Conservation (phyloP, 2,329 filamentous ascomycete genomes). For the Aspergillus sp. region DNA sequence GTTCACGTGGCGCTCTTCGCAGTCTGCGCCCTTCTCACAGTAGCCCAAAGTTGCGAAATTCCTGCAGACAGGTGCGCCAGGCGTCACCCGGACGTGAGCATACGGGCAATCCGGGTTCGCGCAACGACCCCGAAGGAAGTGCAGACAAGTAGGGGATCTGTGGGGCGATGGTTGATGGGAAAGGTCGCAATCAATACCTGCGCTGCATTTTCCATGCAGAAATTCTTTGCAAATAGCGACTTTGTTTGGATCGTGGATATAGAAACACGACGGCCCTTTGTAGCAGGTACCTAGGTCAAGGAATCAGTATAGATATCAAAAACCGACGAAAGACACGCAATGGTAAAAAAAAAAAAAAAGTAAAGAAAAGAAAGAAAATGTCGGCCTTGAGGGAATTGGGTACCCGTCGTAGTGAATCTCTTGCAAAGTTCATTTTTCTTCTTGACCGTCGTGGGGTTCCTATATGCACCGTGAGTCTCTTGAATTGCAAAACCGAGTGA, state of each 20-base stretch:
- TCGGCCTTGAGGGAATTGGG: slow-evolving; percentile 23
- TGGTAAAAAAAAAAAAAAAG: slow-evolving; percentile 6
- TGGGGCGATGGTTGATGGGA: slow-evolving; percentile 80
- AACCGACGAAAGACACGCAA: slow-evolving; percentile 12
- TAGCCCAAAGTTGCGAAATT: slow-evolving; percentile 81
- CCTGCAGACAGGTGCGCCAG: slow-evolving; percentile 72
- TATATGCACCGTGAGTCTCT: slow-evolving; percentile 14
- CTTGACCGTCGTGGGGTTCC: slow-evolving; percentile 47
- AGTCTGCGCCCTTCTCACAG: slow-evolving; percentile 73
- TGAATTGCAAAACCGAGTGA: neutral
- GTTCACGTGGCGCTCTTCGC: slow-evolving; percentile 76
- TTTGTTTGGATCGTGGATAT: slow-evolving; percentile 75
- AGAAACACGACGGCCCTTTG: slow-evolving; percentile 73
- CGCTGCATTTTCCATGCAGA: slow-evolving; percentile 67
- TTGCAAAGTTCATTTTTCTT: slow-evolving; percentile 71
- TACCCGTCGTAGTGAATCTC: slow-evolving; percentile 52
- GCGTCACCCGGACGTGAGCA: slow-evolving; percentile 72
- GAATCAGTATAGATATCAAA: slow-evolving; percentile 44
- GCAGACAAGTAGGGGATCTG: slow-evolving; percentile 79
- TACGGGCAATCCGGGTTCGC: slow-evolving; percentile 80
- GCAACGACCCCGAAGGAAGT: slow-evolving; percentile 86
- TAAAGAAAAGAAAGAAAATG: slow-evolving; percentile 1
- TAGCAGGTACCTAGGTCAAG: slow-evolving; percentile 68
- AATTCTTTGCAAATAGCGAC: slow-evolving; percentile 87
- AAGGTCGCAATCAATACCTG: slow-evolving; percentile 76